These are phyloP conservation scores for Dianthus caryophyllus DNA, from an alignment of 148 eudicot genomes.

Conservation along the genomic window DNA sequence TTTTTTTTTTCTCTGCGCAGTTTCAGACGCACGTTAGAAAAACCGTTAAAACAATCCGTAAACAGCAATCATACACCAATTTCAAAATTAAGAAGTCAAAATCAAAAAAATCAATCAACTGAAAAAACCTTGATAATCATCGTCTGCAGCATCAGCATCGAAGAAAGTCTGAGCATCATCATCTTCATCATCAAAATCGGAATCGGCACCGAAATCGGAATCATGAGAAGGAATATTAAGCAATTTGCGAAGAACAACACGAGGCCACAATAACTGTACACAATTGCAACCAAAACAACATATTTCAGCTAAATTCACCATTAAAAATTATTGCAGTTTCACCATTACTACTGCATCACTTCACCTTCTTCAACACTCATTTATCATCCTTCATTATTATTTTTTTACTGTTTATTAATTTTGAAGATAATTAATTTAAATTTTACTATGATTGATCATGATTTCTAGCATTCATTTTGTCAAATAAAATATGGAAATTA, in stretches of 20 bases:
- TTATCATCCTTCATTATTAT: too few relatives aligned
- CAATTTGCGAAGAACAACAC: conserved; percentile 65
- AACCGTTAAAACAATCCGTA: too few relatives aligned
- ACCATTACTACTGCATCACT: neutral
- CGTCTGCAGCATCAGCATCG: neutral
- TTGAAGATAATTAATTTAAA: too few relatives aligned
- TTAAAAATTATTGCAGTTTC: neutral
- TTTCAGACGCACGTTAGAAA: too few relatives aligned
- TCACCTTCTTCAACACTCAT: neutral
- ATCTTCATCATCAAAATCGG: conserved; percentile 18
- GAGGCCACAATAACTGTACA: conserved; percentile 78
- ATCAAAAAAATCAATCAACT: neutral
- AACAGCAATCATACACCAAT: too few relatives aligned
- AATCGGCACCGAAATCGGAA: conserved; percentile 46
- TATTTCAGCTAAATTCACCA: conserved; percentile 45
- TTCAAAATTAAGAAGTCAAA: neutral
- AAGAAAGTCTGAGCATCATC: neutral
- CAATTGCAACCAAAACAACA: conserved; percentile 64
- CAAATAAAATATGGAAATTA: too few relatives aligned
- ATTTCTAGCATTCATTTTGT: too few relatives aligned
- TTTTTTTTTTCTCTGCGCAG: too few relatives aligned
- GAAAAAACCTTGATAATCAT: conserved; percentile 8
- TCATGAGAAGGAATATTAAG: conserved; percentile 46
- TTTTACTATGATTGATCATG: too few relatives aligned
- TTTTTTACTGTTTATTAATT: too few relatives aligned